These are phyloP conservation scores for Podila epicladia DNA, from an alignment of 192 early-diverging fungal genomes.

Conservation along the genomic window DNA sequence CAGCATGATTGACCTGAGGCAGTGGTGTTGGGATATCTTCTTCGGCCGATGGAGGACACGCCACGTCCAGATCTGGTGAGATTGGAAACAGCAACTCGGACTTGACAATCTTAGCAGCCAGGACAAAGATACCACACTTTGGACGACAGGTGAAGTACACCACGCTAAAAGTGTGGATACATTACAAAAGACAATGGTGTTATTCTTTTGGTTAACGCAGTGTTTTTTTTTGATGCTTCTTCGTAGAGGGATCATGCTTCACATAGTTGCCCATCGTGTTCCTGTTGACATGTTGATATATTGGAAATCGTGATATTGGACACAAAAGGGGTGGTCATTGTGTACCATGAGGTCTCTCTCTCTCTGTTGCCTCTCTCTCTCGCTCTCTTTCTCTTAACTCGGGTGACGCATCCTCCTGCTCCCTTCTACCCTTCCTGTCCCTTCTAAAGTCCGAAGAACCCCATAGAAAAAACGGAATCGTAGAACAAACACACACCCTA, in stretches of 20 bases:
- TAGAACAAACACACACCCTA: background rate
- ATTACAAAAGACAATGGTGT: background rate
- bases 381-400: no score
- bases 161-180: constrained; percentile 50
- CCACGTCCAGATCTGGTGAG: constrained; percentile 14
- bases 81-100: constrained; percentile 32
- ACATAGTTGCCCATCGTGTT: background rate
- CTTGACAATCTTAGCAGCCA: constrained; percentile 65
- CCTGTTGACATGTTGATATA: background rate
- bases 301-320: background rate
- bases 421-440: no score
- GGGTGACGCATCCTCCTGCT: no score
- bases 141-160: constrained; percentile 77
- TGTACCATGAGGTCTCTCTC: no score
- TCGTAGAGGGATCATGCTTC: background rate
- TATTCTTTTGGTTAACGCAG: background rate
- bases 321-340: no score
- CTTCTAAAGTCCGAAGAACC: no score
- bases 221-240: background rate
- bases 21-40: constrained; percentile 9
- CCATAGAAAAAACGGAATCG: no score
- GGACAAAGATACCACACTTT: constrained; percentile 76
- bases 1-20: constrained; percentile 51
- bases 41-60: constrained; percentile 24
- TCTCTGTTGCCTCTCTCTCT: no score